A percentile compares a stretch with the other conserved stretches of the same genome.
Evolutionary conservation across 2,329 filamentous ascomycete genomes (phyloP).

Genomic region (Fusarium algeriense): DNA sequence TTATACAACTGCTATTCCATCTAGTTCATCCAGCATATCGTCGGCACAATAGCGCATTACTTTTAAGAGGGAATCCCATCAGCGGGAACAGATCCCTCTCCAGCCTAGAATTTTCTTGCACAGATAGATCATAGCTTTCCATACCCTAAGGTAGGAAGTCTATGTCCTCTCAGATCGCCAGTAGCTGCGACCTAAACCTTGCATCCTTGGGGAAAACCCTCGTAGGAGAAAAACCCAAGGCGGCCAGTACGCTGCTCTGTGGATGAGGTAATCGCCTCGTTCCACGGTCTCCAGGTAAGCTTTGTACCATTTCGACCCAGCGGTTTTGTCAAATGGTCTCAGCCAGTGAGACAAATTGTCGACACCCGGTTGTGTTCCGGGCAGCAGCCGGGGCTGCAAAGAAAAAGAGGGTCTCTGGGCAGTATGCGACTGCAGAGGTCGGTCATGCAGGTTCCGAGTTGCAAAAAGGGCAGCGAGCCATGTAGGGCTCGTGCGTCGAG

Average conservation of each 20-base stretch:
- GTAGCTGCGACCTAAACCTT: background rate
- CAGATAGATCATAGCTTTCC: slow-evolving; percentile 26
- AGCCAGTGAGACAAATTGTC: background rate
- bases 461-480: too few relatives aligned
- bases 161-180: background rate
- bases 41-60: too few relatives aligned
- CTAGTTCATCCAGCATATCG: too few relatives aligned
- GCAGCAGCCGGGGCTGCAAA: background rate
- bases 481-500: too few relatives aligned
- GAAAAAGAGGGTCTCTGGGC: too few relatives aligned
- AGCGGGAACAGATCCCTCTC: background rate
- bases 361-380: background rate
- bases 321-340: background rate
- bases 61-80: too few relatives aligned
- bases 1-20: too few relatives aligned
- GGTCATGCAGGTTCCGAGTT: too few relatives aligned
- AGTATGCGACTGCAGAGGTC: too few relatives aligned
- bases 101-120: slow-evolving; percentile 24
- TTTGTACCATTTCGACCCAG: background rate
- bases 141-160: background rate
- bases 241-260: background rate
- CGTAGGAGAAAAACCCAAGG: background rate
- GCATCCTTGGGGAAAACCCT: background rate
- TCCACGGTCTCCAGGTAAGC: background rate
- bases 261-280: background rate